Evolutionary conservation across 169 alveolate genomes (phyloP).

Genomic region (Plasmodium vivax): DNA sequence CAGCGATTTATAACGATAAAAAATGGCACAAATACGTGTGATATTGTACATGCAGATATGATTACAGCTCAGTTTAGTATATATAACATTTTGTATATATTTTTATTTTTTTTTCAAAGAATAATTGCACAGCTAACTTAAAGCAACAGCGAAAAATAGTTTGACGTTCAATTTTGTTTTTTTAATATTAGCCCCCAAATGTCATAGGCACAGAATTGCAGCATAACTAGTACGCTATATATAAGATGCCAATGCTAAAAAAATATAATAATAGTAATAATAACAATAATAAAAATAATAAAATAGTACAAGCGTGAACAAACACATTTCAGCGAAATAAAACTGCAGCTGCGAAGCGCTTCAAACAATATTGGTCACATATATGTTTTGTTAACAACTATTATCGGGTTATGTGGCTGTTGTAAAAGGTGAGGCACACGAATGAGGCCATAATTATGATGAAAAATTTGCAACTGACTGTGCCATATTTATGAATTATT

Average conservation of each 20-base stretch:
- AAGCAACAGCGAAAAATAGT: not conserved
- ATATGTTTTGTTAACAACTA: not conserved
- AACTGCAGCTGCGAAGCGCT: not conserved
- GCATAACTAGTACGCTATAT: not conserved
- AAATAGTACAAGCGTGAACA: not conserved
- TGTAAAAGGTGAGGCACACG: not conserved
- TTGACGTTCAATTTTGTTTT: not conserved
- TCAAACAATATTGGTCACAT: not conserved
- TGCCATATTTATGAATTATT: not conserved
- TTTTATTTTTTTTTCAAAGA: not conserved
- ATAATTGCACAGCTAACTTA: not conserved
- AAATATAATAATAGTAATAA: not conserved
- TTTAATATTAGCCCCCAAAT: not conserved
- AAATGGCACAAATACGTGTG: not conserved
- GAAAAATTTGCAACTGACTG: not conserved
- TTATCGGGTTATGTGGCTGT: not conserved
- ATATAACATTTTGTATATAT: not conserved
- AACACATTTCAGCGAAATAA: not conserved
- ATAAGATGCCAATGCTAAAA: not conserved
- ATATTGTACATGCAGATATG: not conserved
- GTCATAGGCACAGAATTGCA: not conserved
- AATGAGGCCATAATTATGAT: not conserved
- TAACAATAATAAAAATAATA: no score
- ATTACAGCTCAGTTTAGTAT: not conserved
- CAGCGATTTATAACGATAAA: not conserved